Percentiles rank a stretch among this genome's conserved stretches.
phyloP scores from a whole-genome alignment of 1,284 basidiomycete genomes.

The Dichomitus squalens region DNA sequence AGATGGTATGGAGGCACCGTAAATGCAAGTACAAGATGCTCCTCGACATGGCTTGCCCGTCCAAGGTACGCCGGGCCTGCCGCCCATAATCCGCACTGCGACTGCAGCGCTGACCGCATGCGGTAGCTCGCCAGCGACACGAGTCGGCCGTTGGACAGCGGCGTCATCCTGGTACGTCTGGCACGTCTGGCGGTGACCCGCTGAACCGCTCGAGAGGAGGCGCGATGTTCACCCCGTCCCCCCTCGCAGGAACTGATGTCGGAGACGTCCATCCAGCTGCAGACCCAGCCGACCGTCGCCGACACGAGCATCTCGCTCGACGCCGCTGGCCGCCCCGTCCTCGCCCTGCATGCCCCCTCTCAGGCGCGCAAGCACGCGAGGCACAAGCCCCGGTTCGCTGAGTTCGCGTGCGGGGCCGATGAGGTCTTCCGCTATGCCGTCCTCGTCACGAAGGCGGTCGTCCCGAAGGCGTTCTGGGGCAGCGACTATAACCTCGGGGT shows the following conservation, averaged over 20 bases:
- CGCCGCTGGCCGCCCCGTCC: conserved; percentile 47
- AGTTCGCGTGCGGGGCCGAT: conserved; percentile 67
- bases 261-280: conserved; percentile 58
- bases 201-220: neutral
- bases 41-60: conserved; percentile 70
- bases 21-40: conserved; percentile 73
- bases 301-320: conserved; percentile 45
- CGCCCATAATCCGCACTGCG: too few relatives aligned
- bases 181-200: too few relatives aligned
- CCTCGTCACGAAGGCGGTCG: conserved; percentile 65
- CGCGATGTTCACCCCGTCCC: neutral
- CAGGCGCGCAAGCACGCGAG: conserved; percentile 46
- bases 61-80: conserved; percentile 52
- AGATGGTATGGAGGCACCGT: conserved; percentile 67
- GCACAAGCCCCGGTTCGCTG: conserved; percentile 76
- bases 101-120: neutral
- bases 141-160: conserved; percentile 50
- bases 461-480: conserved; percentile 84
- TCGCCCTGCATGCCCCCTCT: conserved; percentile 45
- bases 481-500: conserved; percentile 68
- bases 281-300: conserved; percentile 46
- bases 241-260: conserved; percentile 73
- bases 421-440: conserved; percentile 78
- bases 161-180: conserved; percentile 53
- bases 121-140: conserved; percentile 19